These are phyloP conservation scores for Penicillium oxalicum DNA, from an alignment of 2,329 filamentous ascomycete genomes.

Conservation along the genomic window DNA sequence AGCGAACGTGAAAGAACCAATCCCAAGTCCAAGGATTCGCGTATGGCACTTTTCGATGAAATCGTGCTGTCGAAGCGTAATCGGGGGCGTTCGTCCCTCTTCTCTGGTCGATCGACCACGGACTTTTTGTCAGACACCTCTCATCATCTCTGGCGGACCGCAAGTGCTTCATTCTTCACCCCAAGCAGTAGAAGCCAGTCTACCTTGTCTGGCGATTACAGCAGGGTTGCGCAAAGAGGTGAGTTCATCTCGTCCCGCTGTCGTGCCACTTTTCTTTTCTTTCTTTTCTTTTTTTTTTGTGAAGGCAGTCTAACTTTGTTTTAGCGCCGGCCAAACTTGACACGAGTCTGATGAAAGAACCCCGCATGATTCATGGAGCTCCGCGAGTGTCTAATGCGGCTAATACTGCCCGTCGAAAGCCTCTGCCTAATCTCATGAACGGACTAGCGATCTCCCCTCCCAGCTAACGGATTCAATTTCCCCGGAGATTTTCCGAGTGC, in stretches of 20 bases:
- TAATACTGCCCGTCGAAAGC: constrained; percentile 39
- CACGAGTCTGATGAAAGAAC: constrained; percentile 81
- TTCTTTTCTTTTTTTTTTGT: background rate
- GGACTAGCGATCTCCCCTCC: constrained; percentile 35
- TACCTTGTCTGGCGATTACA: constrained; percentile 46
- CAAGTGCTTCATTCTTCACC: constrained; percentile 52
- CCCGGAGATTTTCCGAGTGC: constrained; percentile 7
- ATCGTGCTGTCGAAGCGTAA: constrained; percentile 61
- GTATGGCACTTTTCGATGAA: constrained; percentile 58
- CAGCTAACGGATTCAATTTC: constrained; percentile 19
- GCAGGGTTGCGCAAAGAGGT: constrained; percentile 47
- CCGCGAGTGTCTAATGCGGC: constrained; percentile 52
- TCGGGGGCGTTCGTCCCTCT: constrained; percentile 53
- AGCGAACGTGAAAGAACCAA: constrained; percentile 55
- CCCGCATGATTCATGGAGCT: constrained; percentile 81
- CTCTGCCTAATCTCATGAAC: constrained; percentile 40
- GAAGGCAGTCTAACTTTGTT: constrained; percentile 19
- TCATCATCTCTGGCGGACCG: constrained; percentile 59
- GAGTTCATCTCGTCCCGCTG: constrained; percentile 13
- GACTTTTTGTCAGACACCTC: constrained; percentile 58
- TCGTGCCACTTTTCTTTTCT: no score
- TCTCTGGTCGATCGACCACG: constrained; percentile 45
- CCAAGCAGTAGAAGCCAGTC: constrained; percentile 46
- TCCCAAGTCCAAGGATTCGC: constrained; percentile 47
- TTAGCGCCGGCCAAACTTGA: constrained; percentile 78